Evolutionary conservation across 371 early-diverging fungal genomes (phyloP), one percentile per base, ranked within the genome.

Genomic region (Aphelidium insulamus): DNA sequence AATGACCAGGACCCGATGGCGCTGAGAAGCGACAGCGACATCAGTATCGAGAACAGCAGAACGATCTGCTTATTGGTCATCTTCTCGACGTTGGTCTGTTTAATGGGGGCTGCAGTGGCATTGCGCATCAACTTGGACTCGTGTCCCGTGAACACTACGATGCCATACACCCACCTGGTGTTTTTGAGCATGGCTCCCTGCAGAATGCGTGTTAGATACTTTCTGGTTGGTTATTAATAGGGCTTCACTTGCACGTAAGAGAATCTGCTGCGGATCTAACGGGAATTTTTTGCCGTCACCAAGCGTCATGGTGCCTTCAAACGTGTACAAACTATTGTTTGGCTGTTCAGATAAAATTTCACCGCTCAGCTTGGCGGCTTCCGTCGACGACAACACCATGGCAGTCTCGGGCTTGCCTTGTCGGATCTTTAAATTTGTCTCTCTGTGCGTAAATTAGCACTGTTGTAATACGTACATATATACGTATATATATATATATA

Each of bases 21-120:
- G 57, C 88, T 80, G 33, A 73, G 63, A 30, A 92, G 52, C 12
- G 85, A 68, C 71, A 91, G 70, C 8, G 57, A 43, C 11, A 90
- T 47, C 26, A 95, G 55, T 38, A 91, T 77, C 7, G 66, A 38
- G 46, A 95, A 95, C 40, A 95, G 49, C 39, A 78, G 84, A 25
- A 83, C 55, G 44, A 95, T 90, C 40, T 95, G 85, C 26, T 66
- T 56, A 52, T 91, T 91, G 41, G 90, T 90, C 45, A 82, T 74
- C 38, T 66, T 69, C 38, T 87, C 91, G 5, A 81, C 70, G 26
- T 47, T 55, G n/a, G 71, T 68, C 30, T 57, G 66, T 41, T 73
- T 73, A 49, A 79, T 79, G 9, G 82, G 83, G 5, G 83, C 69
- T 0, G 74, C 69, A 11, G 55, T 72, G 0, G 86, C 76, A 37